These are phyloP conservation scores for Hebeloma cylindrosporum DNA, from an alignment of 768 basidiomycete species.

Conservation along the genomic window DNA sequence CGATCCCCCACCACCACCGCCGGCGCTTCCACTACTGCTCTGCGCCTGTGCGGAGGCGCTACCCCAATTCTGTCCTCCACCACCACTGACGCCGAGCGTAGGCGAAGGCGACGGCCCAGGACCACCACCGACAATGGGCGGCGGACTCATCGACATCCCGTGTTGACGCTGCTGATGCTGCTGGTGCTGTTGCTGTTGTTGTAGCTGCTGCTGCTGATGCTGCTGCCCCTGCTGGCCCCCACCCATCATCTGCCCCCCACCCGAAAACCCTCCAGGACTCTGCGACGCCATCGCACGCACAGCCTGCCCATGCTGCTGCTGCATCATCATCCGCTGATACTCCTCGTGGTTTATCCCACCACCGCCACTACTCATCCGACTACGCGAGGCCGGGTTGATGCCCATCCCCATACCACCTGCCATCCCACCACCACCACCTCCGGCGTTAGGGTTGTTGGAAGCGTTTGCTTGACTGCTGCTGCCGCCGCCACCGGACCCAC, in stretches of 20 bases:
- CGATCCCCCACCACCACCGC: constrained; percentile 19
- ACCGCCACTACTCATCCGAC: no score
- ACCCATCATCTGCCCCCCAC: constrained; percentile 36
- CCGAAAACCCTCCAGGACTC: constrained; percentile 37
- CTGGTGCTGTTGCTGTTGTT: constrained; percentile 29
- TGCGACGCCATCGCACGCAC: constrained; percentile 36
- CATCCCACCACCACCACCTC: no score
- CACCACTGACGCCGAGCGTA: constrained; percentile 27
- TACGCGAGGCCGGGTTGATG: constrained; percentile 31
- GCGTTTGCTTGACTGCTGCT: no score
- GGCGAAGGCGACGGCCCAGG: constrained; percentile 27
- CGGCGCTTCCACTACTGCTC: no score
- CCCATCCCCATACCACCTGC: no score
- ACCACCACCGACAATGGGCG: constrained; percentile 39
- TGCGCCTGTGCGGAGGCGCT: constrained; percentile 19
- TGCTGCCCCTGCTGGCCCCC: constrained; percentile 22
- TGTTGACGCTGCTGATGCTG: constrained; percentile 32
- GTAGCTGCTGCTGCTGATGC: constrained; percentile 30
- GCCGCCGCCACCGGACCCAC: no score
- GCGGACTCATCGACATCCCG: constrained; percentile 46
- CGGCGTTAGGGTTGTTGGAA: no score
- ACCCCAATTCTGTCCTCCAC: constrained; percentile 33
- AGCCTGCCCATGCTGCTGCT: constrained; percentile 40
- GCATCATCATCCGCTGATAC: constrained; percentile 55
- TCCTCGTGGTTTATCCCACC: constrained; percentile 50